Conservation (phyloP, 768 basidiomycete species). For the Russula brevipes region DNA sequence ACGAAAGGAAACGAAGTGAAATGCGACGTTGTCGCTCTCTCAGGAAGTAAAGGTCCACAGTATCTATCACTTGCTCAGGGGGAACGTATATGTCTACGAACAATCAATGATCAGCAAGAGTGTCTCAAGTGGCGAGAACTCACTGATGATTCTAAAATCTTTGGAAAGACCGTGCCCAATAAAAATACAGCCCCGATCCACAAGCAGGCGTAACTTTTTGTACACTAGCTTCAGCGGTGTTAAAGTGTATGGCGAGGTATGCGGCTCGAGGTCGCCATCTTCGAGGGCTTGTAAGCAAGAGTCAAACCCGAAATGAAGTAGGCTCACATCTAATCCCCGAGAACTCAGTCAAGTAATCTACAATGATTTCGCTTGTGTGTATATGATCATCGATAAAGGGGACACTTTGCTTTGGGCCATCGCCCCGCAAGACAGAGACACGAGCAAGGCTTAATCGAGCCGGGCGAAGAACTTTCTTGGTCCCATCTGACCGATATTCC, state of each 20-base stretch:
- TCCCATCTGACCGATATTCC: slow-evolving; percentile 91
- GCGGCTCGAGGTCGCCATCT: slow-evolving; percentile 93
- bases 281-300: slow-evolving; percentile 18
- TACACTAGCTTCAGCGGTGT: slow-evolving; percentile 98
- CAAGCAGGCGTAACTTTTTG: slow-evolving; percentile 90
- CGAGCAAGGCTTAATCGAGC: slow-evolving; percentile 88
- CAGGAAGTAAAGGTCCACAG: slow-evolving; percentile 93
- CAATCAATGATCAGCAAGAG: neutral
- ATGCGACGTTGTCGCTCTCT: slow-evolving; percentile 77
- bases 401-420: slow-evolving; percentile 69
- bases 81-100: slow-evolving; percentile 87
- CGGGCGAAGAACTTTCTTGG: slow-evolving; percentile 87
- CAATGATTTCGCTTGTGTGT: slow-evolving; percentile 90
- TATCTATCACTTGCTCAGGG: slow-evolving; percentile 92
- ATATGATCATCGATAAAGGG: slow-evolving; percentile 99
- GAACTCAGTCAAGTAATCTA: slow-evolving; percentile 95
- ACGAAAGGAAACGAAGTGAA: slow-evolving; percentile 87
- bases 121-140: slow-evolving; percentile 30
- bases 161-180: slow-evolving; percentile 96
- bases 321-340: slow-evolving; percentile 88
- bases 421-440: slow-evolving; percentile 88
- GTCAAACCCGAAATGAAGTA: neutral
- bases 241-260: slow-evolving; percentile 75
- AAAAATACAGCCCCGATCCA: slow-evolving; percentile 94
- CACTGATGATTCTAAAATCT: slow-evolving; percentile 98